Evolutionary conservation across 2,329 filamentous ascomycete species (phyloP).

Genomic region (Mariannaea elegans): DNA sequence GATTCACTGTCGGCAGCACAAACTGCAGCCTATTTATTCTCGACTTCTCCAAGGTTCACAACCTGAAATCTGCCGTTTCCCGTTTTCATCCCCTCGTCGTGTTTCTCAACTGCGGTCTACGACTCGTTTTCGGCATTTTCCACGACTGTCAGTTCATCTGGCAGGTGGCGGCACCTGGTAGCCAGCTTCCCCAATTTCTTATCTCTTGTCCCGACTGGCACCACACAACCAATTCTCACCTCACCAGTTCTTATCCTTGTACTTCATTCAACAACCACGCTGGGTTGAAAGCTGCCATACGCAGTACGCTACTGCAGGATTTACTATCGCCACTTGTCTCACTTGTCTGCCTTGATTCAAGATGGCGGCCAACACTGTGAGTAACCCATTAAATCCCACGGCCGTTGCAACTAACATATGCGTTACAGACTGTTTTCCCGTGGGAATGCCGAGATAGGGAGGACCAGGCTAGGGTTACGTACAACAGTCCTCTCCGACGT

Average conservation of each 20-base stretch:
- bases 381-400: constrained; percentile 9
- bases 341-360: constrained; percentile 5
- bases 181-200: constrained; percentile 9
- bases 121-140: neutral
- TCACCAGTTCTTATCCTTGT: neutral
- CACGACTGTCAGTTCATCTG: constrained; percentile 5
- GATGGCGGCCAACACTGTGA: constrained; percentile 35
- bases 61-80: neutral
- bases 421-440: constrained; percentile 46
- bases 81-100: neutral
- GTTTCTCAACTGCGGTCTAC: neutral
- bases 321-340: constrained; percentile 17
- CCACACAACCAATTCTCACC: constrained; percentile 7
- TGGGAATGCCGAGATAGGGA: constrained; percentile 63
- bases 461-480: constrained; percentile 58
- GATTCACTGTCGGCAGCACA: constrained; percentile 32
- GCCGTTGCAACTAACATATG: constrained; percentile 17
- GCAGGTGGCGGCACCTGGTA: neutral
- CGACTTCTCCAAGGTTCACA: neutral
- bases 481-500: constrained; percentile 58
- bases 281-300: constrained; percentile 5
- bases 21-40: constrained; percentile 29
- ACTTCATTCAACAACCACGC: neutral
- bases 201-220: constrained; percentile 11
- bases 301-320: constrained; percentile 7